A percentile compares a stretch with the other conserved stretches of the same genome.
Evolutionary conservation across 2,329 filamentous ascomycete species (phyloP).

Genomic region (Epichloe coenophiala): DNA sequence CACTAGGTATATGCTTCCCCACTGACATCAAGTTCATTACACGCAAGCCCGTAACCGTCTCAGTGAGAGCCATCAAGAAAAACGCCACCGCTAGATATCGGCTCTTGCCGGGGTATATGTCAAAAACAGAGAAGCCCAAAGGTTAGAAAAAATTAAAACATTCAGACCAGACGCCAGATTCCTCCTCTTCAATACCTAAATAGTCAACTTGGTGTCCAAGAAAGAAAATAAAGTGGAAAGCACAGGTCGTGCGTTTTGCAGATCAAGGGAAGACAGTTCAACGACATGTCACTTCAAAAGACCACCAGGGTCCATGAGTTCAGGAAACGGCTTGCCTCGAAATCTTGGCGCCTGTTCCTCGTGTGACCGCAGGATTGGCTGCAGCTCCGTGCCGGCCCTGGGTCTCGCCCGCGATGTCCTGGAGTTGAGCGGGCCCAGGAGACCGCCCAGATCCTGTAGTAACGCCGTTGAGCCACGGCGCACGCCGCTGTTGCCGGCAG

Average conservation of each 20-base stretch:
- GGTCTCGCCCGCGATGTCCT: slow-evolving; percentile 18
- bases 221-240: too few species aligned
- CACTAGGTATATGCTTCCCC: neutral
- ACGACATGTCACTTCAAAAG: slow-evolving; percentile 20
- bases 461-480: slow-evolving; percentile 42
- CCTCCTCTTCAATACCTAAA: too few species aligned
- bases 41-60: neutral
- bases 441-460: slow-evolving; percentile 44
- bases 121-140: neutral
- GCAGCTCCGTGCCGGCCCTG: slow-evolving; percentile 28
- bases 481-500: slow-evolving; percentile 30
- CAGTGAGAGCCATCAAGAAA: neutral
- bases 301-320: slow-evolving; percentile 27
- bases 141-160: too few species aligned
- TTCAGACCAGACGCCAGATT: too few species aligned
- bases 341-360: slow-evolving; percentile 20
- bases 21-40: neutral
- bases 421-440: slow-evolving; percentile 30
- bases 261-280: neutral
- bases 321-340: slow-evolving; percentile 17
- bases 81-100: neutral
- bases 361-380: slow-evolving; percentile 30
- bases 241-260: too few species aligned
- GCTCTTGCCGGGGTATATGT: slow-evolving; percentile 6
- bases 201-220: too few species aligned